These are phyloP conservation scores for Paecilomyces fulvus DNA, from an alignment of 2,329 filamentous ascomycete genomes.

Conservation along the genomic window DNA sequence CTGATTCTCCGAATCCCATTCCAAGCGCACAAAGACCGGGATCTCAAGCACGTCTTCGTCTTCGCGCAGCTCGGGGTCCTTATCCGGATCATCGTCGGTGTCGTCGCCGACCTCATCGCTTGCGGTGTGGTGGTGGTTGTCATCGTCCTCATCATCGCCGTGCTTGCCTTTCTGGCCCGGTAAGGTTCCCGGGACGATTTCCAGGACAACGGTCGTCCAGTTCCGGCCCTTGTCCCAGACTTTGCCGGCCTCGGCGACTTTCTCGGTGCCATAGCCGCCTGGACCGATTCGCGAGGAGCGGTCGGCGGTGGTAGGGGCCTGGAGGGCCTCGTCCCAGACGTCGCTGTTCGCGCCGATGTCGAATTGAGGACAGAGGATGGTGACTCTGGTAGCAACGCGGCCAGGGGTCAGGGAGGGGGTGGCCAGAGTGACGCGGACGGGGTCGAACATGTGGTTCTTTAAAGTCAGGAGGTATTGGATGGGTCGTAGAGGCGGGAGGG, in stretches of 20 bases:
- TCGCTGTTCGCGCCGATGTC: slow-evolving; percentile 92
- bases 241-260: slow-evolving; percentile 75
- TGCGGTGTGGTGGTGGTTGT: slow-evolving; percentile 22
- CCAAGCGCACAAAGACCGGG: slow-evolving; percentile 83
- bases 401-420: slow-evolving; percentile 74
- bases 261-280: slow-evolving; percentile 29
- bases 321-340: slow-evolving; percentile 83
- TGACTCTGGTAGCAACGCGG: slow-evolving; percentile 69
- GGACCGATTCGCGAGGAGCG: slow-evolving; percentile 30
- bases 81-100: slow-evolving; percentile 18
- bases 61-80: slow-evolving; percentile 22
- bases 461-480: slow-evolving; percentile 82
- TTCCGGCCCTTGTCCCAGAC: slow-evolving; percentile 93
- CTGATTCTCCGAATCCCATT: slow-evolving; percentile 67
- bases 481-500: slow-evolving; percentile 42
- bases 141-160: slow-evolving; percentile 13
- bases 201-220: slow-evolving; percentile 89
- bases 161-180: slow-evolving; percentile 25
- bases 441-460: slow-evolving; percentile 89
- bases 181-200: slow-evolving; percentile 61
- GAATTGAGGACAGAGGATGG: slow-evolving; percentile 88
- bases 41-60: slow-evolving; percentile 71
- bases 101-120: slow-evolving; percentile 19
- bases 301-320: slow-evolving; percentile 36
- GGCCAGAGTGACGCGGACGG: slow-evolving; percentile 76